These are phyloP conservation scores for Populus hybrid DNA, from an alignment of 441 rosid species.

Conservation along the genomic window DNA sequence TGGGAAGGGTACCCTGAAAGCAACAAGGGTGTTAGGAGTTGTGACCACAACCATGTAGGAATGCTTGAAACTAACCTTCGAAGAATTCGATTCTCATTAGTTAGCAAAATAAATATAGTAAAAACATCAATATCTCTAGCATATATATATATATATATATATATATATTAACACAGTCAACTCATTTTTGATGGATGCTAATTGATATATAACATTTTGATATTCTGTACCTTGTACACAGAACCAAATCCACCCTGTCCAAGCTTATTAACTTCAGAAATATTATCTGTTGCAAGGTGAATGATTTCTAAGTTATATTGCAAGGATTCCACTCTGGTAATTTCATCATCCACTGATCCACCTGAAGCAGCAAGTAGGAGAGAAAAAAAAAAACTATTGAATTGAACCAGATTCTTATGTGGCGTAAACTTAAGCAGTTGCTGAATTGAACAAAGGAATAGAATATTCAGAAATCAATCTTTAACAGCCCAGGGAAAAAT, in stretches of 20 bases:
- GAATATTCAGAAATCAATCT: not conserved
- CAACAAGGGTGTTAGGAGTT: no score
- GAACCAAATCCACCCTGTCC: slow-evolving; percentile 26
- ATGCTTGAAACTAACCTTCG: no score
- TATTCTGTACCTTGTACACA: slow-evolving; percentile 11
- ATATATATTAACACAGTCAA: no score
- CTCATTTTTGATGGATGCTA: no score
- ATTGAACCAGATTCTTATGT: not conserved
- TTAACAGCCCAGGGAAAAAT: not conserved
- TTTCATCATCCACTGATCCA: slow-evolving; percentile 9
- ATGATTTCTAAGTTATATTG: slow-evolving; percentile 13
- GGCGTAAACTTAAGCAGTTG: no score
- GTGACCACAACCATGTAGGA: no score
- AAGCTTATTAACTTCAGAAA: slow-evolving; percentile 20
- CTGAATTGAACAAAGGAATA: not conserved
- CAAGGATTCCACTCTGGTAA: slow-evolving; percentile 3
- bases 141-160: accelerated
- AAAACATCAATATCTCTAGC: no score
- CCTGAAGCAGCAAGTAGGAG: not conserved
- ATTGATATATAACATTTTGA: not conserved
- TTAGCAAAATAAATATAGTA: no score
- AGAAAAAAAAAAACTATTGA: no score
- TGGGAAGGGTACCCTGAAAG: no score
- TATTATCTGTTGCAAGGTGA: slow-evolving; percentile 14
- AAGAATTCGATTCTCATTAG: no score